Evolutionary conservation across 306 rosid genomes (phyloP), one percentile per base, ranked within the genome.

Genomic region (Cercis canadensis): DNA sequence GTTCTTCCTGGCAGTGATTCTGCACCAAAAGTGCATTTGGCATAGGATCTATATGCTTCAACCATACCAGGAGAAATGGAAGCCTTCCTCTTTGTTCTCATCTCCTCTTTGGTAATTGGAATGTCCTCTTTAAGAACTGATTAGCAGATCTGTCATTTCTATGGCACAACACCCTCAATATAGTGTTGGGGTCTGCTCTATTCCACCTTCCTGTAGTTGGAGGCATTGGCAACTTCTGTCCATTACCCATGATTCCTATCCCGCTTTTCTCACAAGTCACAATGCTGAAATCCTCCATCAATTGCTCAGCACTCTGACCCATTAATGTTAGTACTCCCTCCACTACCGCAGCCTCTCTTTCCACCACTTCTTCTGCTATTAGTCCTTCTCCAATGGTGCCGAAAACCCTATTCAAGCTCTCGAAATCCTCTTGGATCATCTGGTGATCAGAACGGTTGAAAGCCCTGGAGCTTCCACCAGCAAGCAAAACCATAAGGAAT

Each of bases 131-230:
- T 43, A 94, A 85, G 92, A 94, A 94, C 24, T 52, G 63, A 50
- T 94, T 89, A 12, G 99, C 92, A 29, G 78, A 29, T 68, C 79
- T 74, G 41, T 91, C 99, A 75, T 89, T 89, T 75, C 97, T 82
- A 50, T 89, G 83, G 69, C 99, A 94, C 79, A 94, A 66, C 3
- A 94, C 96, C 64, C 99, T 88, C 72, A 94, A 62, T 66, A 94
- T 87, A 17, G 99, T 89, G 82, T 94, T 91, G 4, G 99, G 96
- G 13, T 94, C 97, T 16, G 95, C 76, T 68, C 90, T 75, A 32
- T 86, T 78, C 99, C 99, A 94, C 71, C 89, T 80, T 71, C 96
- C 97, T 32, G 97, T 89, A 8, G 97, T 86, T 7, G 99, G 96
- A 50, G 99, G 97, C 96, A 94, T 83, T 12, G 91, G 99, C 13